Evolutionary conservation across 2,329 filamentous ascomycete genomes (phyloP).

Genomic region (Phaeosphaeriaceae sp.): DNA sequence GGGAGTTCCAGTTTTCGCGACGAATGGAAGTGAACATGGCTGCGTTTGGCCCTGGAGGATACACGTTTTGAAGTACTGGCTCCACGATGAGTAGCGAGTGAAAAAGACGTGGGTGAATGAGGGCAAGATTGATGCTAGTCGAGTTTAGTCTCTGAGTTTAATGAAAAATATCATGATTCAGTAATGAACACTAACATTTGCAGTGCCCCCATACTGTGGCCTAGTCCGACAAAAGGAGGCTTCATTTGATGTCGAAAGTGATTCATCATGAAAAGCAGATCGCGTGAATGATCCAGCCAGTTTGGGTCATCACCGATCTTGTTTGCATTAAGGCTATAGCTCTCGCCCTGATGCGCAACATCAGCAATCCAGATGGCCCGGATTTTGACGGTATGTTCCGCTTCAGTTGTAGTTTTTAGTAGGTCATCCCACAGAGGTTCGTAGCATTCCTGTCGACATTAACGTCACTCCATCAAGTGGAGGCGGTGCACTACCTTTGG

Average conservation of each 20-base stretch:
- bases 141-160: no score
- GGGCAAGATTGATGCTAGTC: conserved; percentile 10
- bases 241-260: conserved; percentile 19
- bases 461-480: not conserved
- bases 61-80: conserved; percentile 15
- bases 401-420: not conserved
- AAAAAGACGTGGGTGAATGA: conserved; percentile 28
- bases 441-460: conserved; percentile 20
- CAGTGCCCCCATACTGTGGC: conserved; percentile 24
- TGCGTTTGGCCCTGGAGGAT: conserved; percentile 25
- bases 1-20: conserved; percentile 22
- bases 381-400: conserved; percentile 9
- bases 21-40: conserved; percentile 17
- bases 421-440: conserved; percentile 28
- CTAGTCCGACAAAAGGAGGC: conserved; percentile 23
- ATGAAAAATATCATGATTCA: no score
- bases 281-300: conserved; percentile 27
- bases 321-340: conserved; percentile 16
- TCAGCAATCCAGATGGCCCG: conserved; percentile 25
- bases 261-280: conserved; percentile 26
- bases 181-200: conserved; percentile 5
- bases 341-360: conserved; percentile 21
- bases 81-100: conserved; percentile 25
- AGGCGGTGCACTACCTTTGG: conserved; percentile 14
- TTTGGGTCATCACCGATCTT: conserved; percentile 23